A percentile compares a stretch with the other conserved stretches of the same genome.
Evolutionary conservation across 2,329 filamentous ascomycete genomes (phyloP).

Genomic region (Hawksworthiomyces lignivorus): DNA sequence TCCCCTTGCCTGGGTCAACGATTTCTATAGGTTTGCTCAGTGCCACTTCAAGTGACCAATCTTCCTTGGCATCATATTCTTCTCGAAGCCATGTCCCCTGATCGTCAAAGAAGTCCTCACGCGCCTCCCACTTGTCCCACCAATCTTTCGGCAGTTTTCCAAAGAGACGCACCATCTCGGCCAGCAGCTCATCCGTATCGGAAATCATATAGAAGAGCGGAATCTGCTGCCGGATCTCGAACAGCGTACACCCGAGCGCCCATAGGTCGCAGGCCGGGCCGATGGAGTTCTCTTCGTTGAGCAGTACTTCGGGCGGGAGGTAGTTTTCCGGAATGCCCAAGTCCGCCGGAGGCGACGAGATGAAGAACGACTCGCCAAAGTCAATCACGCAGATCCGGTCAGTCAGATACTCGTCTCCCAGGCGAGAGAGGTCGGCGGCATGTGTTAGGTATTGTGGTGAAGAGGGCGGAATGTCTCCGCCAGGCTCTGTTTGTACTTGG

Average conservation of each 20-base stretch:
- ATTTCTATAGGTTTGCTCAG: slow-evolving; percentile 4
- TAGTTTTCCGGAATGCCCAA: slow-evolving; percentile 7
- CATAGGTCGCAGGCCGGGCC: slow-evolving; percentile 10
- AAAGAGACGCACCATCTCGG: slow-evolving; percentile 5
- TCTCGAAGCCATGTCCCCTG: slow-evolving; percentile 5
- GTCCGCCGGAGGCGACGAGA: slow-evolving; percentile 5
- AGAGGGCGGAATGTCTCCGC: not conserved
- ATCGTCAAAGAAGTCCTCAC: slow-evolving; percentile 5
- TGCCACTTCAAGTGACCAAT: slow-evolving; percentile 3
- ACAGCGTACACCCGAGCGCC: slow-evolving; percentile 12
- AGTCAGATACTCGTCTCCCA: not conserved
- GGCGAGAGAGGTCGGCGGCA: slow-evolving; percentile 1
- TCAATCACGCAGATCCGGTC: slow-evolving; percentile 9
- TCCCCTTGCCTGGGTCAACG: not conserved
- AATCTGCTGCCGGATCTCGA: slow-evolving; percentile 11
- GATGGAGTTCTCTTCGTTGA: slow-evolving; percentile 3
- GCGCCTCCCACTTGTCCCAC: slow-evolving; percentile 8
- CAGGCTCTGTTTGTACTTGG: slow-evolving; percentile 6
- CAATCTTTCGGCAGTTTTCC: slow-evolving; percentile 4
- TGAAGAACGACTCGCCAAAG: slow-evolving; percentile 6
- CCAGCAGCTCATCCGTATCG: not conserved
- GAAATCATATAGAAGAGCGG: slow-evolving; percentile 12
- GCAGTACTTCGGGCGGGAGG: slow-evolving; percentile 9
- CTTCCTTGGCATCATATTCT: slow-evolving; percentile 1
- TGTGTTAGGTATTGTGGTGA: slow-evolving; percentile 5